Conservation (phyloP, 805 yeast genomes). For the Saturnispora dispora region DNA sequence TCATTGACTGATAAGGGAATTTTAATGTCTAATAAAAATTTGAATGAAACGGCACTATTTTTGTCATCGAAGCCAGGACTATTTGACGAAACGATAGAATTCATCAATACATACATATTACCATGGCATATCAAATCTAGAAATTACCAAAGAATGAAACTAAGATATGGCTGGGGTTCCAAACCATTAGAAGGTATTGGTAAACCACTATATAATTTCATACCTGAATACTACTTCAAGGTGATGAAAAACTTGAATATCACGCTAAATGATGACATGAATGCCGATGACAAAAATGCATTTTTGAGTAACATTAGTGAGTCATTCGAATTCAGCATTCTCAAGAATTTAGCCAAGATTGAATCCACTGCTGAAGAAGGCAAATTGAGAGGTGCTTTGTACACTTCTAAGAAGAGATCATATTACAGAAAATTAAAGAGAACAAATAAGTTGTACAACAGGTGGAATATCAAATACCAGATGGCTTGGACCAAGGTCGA, state of each 20-base stretch:
- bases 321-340: slow-evolving; percentile 11
- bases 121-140: slow-evolving; percentile 16
- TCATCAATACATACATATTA: slow-evolving; percentile 23
- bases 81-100: slow-evolving; percentile 18
- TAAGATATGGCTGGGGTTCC: slow-evolving; percentile 10
- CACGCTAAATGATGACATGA: slow-evolving; percentile 10
- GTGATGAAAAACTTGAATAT: slow-evolving; percentile 14
- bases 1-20: slow-evolving; percentile 19
- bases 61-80: slow-evolving; percentile 16
- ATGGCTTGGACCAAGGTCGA: neutral
- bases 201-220: slow-evolving; percentile 8
- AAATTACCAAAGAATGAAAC: slow-evolving; percentile 8
- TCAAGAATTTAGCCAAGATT: slow-evolving; percentile 11
- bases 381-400: neutral
- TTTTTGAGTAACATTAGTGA: slow-evolving; percentile 9
- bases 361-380: neutral
- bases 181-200: slow-evolving; percentile 6
- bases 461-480: slow-evolving; percentile 7
- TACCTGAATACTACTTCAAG: slow-evolving; percentile 10
- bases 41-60: slow-evolving; percentile 23
- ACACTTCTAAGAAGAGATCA: neutral
- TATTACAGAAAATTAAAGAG: neutral
- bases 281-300: slow-evolving; percentile 8
- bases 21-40: slow-evolving; percentile 19
- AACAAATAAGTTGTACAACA: neutral